Evolutionary conservation across 2,329 filamentous ascomycete genomes (phyloP).

Genomic region (Fusarium hostae): DNA sequence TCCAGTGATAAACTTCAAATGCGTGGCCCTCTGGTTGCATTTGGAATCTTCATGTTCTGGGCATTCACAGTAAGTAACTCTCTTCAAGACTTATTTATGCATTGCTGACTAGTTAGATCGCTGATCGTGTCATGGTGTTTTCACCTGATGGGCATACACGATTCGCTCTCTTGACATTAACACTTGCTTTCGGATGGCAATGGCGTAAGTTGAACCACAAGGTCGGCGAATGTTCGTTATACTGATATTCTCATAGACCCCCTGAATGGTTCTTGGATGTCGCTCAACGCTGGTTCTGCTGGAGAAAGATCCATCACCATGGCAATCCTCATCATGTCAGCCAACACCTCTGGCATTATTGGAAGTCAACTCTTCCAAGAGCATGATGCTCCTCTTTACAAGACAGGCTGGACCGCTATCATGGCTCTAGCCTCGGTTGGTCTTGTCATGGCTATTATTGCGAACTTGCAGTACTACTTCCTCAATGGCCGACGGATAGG

Average conservation of each 20-base stretch:
- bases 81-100: neutral
- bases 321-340: constrained; percentile 49
- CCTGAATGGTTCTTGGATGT: constrained; percentile 47
- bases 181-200: constrained; percentile 28
- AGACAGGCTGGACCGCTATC: constrained; percentile 45
- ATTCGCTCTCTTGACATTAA: constrained; percentile 28
- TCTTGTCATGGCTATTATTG: constrained; percentile 29
- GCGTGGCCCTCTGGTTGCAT: constrained; percentile 31
- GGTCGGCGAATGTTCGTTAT: fast-evolving
- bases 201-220: constrained; percentile 29
- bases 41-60: constrained; percentile 35
- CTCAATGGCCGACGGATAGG: constrained; percentile 48
- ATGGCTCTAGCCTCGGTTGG: constrained; percentile 41
- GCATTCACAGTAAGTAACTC: constrained; percentile 18
- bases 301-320: constrained; percentile 48
- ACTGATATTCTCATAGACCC: constrained; percentile 23
- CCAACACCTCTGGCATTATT: constrained; percentile 47
- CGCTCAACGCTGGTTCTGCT: constrained; percentile 44
- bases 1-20: constrained; percentile 34
- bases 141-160: constrained; percentile 27
- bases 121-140: constrained; percentile 32
- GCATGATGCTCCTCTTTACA: constrained; percentile 46
- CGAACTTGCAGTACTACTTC: constrained; percentile 51
- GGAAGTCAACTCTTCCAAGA: constrained; percentile 47
- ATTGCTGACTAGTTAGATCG: constrained; percentile 18